Evolutionary conservation across 805 yeast species (phyloP).

Genomic region (Pichia gijzeniarum): DNA sequence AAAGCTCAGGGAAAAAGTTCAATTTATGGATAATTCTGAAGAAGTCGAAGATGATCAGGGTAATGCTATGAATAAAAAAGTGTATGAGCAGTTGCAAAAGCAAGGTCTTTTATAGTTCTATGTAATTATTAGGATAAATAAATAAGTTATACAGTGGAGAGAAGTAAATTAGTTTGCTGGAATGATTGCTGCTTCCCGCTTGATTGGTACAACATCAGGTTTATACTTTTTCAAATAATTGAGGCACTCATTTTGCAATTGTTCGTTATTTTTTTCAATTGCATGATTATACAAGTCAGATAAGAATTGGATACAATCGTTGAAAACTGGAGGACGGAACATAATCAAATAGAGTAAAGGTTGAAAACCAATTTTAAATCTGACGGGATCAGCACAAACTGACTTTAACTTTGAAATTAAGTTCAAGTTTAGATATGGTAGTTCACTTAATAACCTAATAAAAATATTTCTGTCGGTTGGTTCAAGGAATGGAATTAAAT

Average conservation of each 20-base stretch:
- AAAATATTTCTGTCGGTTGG: slow-evolving; percentile 72
- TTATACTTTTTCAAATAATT: slow-evolving; percentile 43
- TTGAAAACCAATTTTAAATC: slow-evolving; percentile 74
- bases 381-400: slow-evolving; percentile 77
- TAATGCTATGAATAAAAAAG: slow-evolving; percentile 80
- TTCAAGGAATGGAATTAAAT: slow-evolving; percentile 79
- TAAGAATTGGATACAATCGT: slow-evolving; percentile 43
- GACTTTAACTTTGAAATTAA: slow-evolving; percentile 63
- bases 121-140: too few relatives aligned
- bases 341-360: slow-evolving; percentile 76
- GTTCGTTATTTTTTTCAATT: slow-evolving; percentile 34
- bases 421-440: slow-evolving; percentile 65
- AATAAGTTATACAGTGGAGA: neutral
- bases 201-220: slow-evolving; percentile 13
- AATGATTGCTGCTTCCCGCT: too few relatives aligned
- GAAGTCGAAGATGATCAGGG: slow-evolving; percentile 94
- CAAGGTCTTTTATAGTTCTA: slow-evolving; percentile 76
- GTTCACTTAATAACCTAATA: slow-evolving; percentile 76
- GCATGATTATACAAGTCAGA: slow-evolving; percentile 38
- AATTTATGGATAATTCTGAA: slow-evolving; percentile 46
- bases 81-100: slow-evolving; percentile 75
- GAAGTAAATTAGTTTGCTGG: neutral
- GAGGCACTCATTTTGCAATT: slow-evolving; percentile 40
- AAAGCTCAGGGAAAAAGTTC: slow-evolving; percentile 32
- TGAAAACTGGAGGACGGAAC: slow-evolving; percentile 84